Evolutionary conservation across 2,329 filamentous ascomycete species (phyloP).

Genomic region (Ceratocystis cubensis): DNA sequence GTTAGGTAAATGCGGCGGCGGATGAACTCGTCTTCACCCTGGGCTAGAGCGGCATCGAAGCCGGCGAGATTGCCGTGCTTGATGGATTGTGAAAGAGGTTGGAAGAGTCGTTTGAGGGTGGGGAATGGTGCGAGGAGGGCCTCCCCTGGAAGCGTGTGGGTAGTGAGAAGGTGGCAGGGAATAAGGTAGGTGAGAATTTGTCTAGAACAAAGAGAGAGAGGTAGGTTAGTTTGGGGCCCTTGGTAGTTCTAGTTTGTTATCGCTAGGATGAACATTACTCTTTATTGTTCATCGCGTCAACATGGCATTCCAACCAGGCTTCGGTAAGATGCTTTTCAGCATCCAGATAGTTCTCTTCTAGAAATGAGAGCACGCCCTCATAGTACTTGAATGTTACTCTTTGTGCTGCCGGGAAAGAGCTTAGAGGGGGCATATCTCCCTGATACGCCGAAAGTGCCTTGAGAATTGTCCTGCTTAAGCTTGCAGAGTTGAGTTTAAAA

Average conservation of each 20-base stretch:
- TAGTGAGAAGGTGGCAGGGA: slow-evolving; percentile 81
- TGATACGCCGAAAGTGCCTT: slow-evolving; percentile 65
- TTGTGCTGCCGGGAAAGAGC: slow-evolving; percentile 75
- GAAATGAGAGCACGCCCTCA: slow-evolving; percentile 79
- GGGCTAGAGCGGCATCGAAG: slow-evolving; percentile 70
- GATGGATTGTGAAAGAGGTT: slow-evolving; percentile 66
- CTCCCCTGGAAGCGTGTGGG: slow-evolving; percentile 66
- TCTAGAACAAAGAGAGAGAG: slow-evolving; percentile 3
- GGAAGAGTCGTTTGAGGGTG: slow-evolving; percentile 62
- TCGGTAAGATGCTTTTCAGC: slow-evolving; percentile 68
- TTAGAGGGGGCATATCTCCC: slow-evolving; percentile 68
- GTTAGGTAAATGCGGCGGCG: slow-evolving; percentile 89
- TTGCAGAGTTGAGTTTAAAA: slow-evolving; percentile 84
- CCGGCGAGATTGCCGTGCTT: slow-evolving; percentile 67
- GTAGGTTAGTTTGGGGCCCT: slow-evolving; percentile 19
- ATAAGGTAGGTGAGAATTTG: slow-evolving; percentile 89
- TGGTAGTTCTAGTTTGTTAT: slow-evolving; percentile 20
- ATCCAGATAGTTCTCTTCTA: slow-evolving; percentile 85
- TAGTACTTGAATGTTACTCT: slow-evolving; percentile 96
- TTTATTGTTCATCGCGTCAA: slow-evolving; percentile 58
- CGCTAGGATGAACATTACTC: slow-evolving; percentile 43
- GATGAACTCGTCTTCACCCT: slow-evolving; percentile 84
- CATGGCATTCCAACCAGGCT: slow-evolving; percentile 71
- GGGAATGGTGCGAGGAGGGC: slow-evolving; percentile 63
- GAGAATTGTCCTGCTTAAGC: slow-evolving; percentile 80